These are phyloP conservation scores for Tetrahymena borealis DNA, from an alignment of 73 alveolate species.

Conservation along the genomic window DNA sequence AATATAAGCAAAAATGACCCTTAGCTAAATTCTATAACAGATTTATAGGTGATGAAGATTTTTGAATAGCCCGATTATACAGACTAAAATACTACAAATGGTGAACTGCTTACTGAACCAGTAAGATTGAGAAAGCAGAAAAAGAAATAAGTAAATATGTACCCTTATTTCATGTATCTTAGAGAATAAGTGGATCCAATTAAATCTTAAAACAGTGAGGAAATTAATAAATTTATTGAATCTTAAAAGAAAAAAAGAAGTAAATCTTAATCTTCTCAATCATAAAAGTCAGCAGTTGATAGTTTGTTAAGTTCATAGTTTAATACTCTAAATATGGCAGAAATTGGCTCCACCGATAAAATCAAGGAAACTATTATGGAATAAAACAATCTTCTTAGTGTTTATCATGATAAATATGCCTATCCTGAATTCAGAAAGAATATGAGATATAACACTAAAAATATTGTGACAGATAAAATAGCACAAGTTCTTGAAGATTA, in stretches of 20 bases:
- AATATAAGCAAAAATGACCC: background rate
- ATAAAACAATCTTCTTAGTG: background rate
- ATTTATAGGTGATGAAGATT: background rate
- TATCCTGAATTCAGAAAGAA: background rate
- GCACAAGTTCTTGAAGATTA: background rate
- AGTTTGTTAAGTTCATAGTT: background rate
- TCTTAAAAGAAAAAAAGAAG: background rate
- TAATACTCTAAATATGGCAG: background rate
- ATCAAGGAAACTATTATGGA: background rate
- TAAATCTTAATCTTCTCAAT: background rate
- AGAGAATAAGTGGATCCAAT: background rate
- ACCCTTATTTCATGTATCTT: background rate
- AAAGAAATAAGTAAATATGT: background rate
- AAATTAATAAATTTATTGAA: background rate
- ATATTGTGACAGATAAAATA: background rate
- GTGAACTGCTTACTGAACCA: background rate
- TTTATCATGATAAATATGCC: background rate
- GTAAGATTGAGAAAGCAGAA: background rate
- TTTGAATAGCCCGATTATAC: background rate
- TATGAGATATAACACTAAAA: background rate
- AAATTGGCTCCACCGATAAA: background rate
- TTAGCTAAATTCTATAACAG: background rate
- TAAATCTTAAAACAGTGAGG: background rate
- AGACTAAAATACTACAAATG: background rate
- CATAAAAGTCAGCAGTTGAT: background rate